These are phyloP conservation scores for Pluteus cervinus DNA, from an alignment of 768 basidiomycete species.

Conservation along the genomic window DNA sequence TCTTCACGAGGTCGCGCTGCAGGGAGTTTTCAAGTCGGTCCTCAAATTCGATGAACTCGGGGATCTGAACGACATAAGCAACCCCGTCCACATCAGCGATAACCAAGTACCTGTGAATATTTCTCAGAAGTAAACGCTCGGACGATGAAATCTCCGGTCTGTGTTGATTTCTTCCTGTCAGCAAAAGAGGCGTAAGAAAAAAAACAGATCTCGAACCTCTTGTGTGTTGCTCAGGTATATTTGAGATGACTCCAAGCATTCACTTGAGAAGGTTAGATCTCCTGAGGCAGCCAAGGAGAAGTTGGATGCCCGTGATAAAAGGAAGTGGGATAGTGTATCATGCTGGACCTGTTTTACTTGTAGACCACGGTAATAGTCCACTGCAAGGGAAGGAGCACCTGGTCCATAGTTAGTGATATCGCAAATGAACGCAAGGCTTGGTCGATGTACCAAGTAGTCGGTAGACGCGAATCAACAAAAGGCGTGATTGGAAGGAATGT, in stretches of 20 bases:
- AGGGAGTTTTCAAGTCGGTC: conserved; percentile 78
- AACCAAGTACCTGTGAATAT: conserved; percentile 61
- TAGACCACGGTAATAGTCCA: conserved; percentile 50
- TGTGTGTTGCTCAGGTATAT: conserved; percentile 77
- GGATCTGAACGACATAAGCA: conserved; percentile 44
- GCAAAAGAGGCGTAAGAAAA: conserved; percentile 1
- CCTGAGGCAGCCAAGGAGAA: conserved; percentile 76
- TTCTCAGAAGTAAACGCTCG: conserved; percentile 76
- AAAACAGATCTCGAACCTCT: conserved; percentile 42
- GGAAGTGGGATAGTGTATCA: conserved; percentile 83
- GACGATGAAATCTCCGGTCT: conserved; percentile 78
- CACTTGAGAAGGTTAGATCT: conserved; percentile 68
- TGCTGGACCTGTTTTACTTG: conserved; percentile 82
- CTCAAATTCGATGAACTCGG: conserved; percentile 80
- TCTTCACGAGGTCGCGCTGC: conserved; percentile 73
- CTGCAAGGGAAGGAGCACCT: not conserved
- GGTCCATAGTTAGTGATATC: not conserved
- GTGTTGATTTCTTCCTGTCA: conserved; percentile 4
- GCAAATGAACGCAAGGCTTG: no score
- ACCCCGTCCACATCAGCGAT: not conserved
- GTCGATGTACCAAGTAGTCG: conserved; percentile 61
- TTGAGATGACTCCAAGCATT: conserved; percentile 75
- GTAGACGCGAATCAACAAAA: conserved; percentile 77
- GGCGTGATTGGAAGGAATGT: conserved; percentile 71
- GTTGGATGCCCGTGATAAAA: conserved; percentile 70